phyloP scores from a whole-genome alignment of 352 stramenopile species.

The Blastocystis sp. region DNA sequence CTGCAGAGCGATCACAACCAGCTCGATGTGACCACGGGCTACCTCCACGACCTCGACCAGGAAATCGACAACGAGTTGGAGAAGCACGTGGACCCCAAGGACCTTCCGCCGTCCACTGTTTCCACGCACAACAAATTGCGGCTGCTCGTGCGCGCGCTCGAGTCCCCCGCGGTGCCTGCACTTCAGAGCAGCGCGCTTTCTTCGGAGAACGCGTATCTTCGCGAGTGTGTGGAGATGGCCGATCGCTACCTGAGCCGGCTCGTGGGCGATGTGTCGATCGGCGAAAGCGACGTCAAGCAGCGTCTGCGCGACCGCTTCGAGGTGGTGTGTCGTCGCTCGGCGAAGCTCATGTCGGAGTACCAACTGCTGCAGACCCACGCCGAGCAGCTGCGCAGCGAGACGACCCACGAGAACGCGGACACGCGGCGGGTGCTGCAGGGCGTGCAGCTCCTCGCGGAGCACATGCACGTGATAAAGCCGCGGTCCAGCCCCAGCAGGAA shows the following conservation, averaged over 20 bases:
- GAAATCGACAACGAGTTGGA: not conserved
- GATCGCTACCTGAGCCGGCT: slow-evolving; percentile 27
- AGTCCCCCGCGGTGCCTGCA: not conserved
- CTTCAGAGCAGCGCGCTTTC: not conserved
- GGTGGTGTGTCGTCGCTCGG: slow-evolving; percentile 23
- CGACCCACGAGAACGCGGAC: not conserved
- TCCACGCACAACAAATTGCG: slow-evolving; percentile 25
- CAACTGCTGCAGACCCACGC: not conserved
- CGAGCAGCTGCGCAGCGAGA: not conserved
- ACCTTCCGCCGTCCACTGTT: not conserved
- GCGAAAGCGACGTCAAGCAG: not conserved
- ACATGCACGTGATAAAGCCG: not conserved
- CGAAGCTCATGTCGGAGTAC: slow-evolving; percentile 41
- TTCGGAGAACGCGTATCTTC: not conserved
- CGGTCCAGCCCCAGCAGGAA: not conserved
- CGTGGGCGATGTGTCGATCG: not conserved
- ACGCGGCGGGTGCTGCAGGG: not conserved
- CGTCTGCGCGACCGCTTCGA: slow-evolving; percentile 9
- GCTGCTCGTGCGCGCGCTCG: not conserved
- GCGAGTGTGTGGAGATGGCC: not conserved
- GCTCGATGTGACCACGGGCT: slow-evolving; percentile 16
- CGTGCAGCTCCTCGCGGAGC: slow-evolving; percentile 7
- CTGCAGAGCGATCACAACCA: slow-evolving; percentile 35
- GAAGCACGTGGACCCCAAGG: not conserved
- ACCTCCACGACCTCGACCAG: slow-evolving; percentile 10